Evolutionary conservation across 2,329 filamentous ascomycete genomes (phyloP).

Genomic region (Apiospora saccharicola): DNA sequence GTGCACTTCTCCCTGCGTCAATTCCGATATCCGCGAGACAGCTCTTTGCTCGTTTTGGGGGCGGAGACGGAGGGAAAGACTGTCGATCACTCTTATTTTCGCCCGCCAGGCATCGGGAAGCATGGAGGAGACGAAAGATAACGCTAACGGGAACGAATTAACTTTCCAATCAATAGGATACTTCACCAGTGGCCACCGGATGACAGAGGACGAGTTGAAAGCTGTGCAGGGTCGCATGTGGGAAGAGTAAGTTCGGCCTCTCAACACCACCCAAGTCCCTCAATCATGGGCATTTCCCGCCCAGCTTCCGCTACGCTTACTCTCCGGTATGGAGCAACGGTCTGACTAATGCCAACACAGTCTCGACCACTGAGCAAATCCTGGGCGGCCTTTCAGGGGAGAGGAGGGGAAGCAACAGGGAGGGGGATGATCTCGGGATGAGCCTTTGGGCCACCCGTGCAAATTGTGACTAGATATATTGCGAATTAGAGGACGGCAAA

Average conservation of each 20-base stretch:
- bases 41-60: constrained; percentile 4
- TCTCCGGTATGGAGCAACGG: constrained; percentile 7
- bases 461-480: background rate
- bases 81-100: constrained; percentile 9
- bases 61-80: constrained; percentile 24
- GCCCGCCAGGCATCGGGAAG: background rate
- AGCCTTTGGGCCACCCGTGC: background rate
- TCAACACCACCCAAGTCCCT: constrained; percentile 11
- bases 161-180: constrained; percentile 55
- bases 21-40: background rate
- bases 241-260: constrained; percentile 71
- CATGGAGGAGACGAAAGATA: background rate
- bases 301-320: constrained; percentile 25
- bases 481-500: background rate
- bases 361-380: constrained; percentile 4
- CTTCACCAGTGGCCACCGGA: constrained; percentile 87
- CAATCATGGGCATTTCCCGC: constrained; percentile 44
- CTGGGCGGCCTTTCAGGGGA: background rate
- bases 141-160: constrained; percentile 1
- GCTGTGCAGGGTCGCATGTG: constrained; percentile 89
- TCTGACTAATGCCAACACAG: constrained; percentile 11
- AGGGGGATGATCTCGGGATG: constrained; percentile 12
- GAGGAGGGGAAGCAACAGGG: background rate
- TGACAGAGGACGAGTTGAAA: constrained; percentile 85
- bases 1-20: constrained; percentile 14